These are phyloP conservation scores for Monosporozyma aquatica DNA, from an alignment of 805 yeast species.

Conservation along the genomic window DNA sequence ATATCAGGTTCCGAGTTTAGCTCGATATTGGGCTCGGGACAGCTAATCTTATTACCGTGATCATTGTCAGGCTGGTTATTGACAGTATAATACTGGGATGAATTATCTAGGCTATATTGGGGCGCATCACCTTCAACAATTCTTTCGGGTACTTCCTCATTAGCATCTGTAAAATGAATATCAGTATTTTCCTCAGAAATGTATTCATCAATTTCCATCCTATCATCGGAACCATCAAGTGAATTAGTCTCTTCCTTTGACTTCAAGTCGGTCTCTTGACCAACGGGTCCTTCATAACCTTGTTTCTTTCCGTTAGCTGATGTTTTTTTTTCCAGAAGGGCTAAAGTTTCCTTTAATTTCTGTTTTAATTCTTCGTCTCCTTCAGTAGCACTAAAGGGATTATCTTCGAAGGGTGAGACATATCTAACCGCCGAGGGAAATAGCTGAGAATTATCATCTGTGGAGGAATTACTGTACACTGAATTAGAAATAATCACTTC, in stretches of 20 bases:
- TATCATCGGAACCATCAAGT: no score
- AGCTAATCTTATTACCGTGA: no score
- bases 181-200: no score
- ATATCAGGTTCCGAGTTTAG: not conserved
- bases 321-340: not conserved
- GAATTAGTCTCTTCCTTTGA: no score
- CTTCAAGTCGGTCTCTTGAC: no score
- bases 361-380: not conserved
- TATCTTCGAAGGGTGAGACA: conserved; percentile 16
- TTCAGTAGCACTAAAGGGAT: conserved; percentile 12
- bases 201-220: no score
- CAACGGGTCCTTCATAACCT: not conserved
- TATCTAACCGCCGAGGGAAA: conserved; percentile 9
- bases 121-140: not conserved
- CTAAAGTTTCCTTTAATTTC: not conserved
- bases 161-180: no score
- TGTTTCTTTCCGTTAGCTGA: not conserved
- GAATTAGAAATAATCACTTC: conserved; percentile 18
- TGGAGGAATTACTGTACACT: conserved; percentile 18
- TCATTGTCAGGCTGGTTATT: not conserved
- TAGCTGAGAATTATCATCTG: conserved; percentile 12
- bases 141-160: no score
- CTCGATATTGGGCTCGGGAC: no score
- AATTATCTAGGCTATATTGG: no score
- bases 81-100: not conserved